Evolutionary conservation across 164 flowering plant genomes (phyloP).

Genomic region (Vitis riparia): DNA sequence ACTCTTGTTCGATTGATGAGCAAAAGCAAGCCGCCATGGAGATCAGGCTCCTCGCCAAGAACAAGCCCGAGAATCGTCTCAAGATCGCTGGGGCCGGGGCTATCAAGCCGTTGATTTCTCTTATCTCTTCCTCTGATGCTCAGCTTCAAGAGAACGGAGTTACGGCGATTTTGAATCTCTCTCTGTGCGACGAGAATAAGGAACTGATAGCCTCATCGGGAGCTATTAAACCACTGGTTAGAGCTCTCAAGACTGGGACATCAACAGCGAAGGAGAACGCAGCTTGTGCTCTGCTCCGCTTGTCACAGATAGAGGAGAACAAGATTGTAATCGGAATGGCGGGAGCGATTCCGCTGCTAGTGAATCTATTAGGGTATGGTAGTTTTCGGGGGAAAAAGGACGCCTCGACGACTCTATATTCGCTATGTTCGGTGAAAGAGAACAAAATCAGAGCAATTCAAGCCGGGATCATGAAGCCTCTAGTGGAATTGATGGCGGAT

Average conservation of each 20-base stretch:
- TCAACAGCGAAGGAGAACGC: conserved; percentile 80
- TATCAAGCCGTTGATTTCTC: conserved; percentile 54
- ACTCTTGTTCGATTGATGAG: conserved; percentile 54
- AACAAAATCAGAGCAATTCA: conserved; percentile 70
- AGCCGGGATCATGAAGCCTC: conserved; percentile 69
- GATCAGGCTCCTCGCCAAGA: conserved; percentile 75
- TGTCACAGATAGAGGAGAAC: conserved; percentile 66
- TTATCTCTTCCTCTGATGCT: conserved; percentile 55
- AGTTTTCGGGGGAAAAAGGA: conserved; percentile 79
- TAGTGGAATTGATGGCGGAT: conserved; percentile 89
- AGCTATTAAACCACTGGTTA: conserved; percentile 69
- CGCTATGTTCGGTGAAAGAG: conserved; percentile 66
- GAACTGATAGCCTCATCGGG: conserved; percentile 59
- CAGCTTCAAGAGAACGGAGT: conserved; percentile 79
- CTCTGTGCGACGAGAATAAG: conserved; percentile 79
- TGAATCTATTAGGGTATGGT: conserved; percentile 60
- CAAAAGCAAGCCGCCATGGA: conserved; percentile 75
- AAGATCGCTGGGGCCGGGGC: conserved; percentile 75
- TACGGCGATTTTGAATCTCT: conserved; percentile 76
- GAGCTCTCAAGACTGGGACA: conserved; percentile 62
- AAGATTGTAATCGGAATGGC: conserved; percentile 72
- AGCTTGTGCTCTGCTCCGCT: conserved; percentile 82
- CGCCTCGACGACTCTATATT: conserved; percentile 76
- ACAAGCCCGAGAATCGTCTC: conserved; percentile 68
- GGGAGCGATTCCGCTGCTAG: conserved; percentile 80